Percentiles rank a stretch among this genome's conserved stretches.
phyloP scores from a whole-genome alignment of 106 monocot genomes.

The Ottelia alismoides region DNA sequence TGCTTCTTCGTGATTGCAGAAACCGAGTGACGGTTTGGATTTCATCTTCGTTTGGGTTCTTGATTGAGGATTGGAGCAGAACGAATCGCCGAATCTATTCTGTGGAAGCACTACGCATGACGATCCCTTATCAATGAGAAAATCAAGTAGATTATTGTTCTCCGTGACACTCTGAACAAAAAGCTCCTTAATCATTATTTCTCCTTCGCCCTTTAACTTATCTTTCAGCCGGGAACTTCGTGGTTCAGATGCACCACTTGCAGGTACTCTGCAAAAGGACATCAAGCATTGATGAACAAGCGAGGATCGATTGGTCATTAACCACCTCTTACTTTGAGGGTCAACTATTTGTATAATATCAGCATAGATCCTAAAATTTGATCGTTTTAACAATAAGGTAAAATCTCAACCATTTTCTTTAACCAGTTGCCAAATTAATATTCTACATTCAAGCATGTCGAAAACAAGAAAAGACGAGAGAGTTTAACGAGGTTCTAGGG shows the following conservation, averaged over 20 bases:
- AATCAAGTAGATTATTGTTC: constrained; percentile 39
- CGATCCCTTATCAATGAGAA: constrained; percentile 35
- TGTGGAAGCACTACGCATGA: constrained; percentile 60
- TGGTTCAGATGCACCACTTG: constrained; percentile 30
- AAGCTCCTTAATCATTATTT: constrained; percentile 61
- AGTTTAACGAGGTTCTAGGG: too few species aligned
- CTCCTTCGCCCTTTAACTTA: constrained; percentile 86
- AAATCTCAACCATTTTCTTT: too few species aligned
- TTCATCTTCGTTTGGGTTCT: constrained; percentile 42
- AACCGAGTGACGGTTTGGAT: constrained; percentile 47
- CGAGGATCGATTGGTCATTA: too few species aligned
- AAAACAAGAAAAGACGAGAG: too few species aligned
- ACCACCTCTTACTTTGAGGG: too few species aligned
- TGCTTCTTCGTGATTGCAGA: constrained; percentile 40
- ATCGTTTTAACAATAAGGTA: too few species aligned
- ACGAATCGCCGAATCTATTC: constrained; percentile 19
- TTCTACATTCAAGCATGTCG: too few species aligned
- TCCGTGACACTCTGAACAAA: constrained; percentile 53
- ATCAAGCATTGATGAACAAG: too few species aligned
- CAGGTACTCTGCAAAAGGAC: constrained; percentile 50
- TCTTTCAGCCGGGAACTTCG: constrained; percentile 73
- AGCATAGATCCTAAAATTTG: too few species aligned
- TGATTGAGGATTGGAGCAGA: constrained; percentile 13
- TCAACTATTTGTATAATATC: too few species aligned
- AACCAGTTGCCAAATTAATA: too few species aligned